phyloP scores from a whole-genome alignment of 352 stramenopile species.

The Pythium oligandrum region DNA sequence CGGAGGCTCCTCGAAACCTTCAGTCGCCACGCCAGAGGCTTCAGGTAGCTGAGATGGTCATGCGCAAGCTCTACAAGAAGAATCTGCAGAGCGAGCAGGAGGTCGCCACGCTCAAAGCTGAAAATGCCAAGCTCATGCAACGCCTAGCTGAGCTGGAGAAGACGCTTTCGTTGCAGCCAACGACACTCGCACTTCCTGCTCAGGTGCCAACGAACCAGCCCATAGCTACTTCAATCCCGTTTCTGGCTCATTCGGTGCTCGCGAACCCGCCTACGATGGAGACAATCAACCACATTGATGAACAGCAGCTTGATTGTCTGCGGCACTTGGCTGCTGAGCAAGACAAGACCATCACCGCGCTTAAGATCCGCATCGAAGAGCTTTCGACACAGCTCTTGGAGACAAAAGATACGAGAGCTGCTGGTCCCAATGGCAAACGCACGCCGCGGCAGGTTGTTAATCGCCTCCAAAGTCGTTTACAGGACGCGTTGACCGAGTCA shows the following conservation, averaged over 20 bases:
- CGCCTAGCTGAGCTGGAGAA: slow-evolving; percentile 1
- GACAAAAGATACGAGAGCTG: slow-evolving; percentile 1
- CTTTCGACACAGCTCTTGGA: slow-evolving; percentile 21
- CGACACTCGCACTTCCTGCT: not conserved
- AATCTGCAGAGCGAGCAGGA: slow-evolving; percentile 38
- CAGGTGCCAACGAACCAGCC: not conserved
- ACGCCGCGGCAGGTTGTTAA: slow-evolving; percentile 21
- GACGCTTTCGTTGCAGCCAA: not conserved
- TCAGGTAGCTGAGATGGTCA: slow-evolving; percentile 51
- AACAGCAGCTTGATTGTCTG: slow-evolving; percentile 42
- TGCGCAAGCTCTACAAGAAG: slow-evolving; percentile 55
- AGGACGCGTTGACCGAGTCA: slow-evolving; percentile 37
- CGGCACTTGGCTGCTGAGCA: slow-evolving; percentile 43
- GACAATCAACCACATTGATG: slow-evolving; percentile 28
- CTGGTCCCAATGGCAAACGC: not conserved
- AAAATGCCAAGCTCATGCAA: slow-evolving; percentile 19
- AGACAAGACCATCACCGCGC: slow-evolving; percentile 37
- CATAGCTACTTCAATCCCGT: too few relatives aligned
- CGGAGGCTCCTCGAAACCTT: slow-evolving; percentile 10
- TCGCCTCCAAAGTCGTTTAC: slow-evolving; percentile 28
- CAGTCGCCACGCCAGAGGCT: slow-evolving; percentile 40
- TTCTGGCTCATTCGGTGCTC: not conserved
- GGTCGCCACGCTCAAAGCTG: slow-evolving; percentile 16
- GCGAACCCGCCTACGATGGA: slow-evolving; percentile 20
- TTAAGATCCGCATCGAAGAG: slow-evolving; percentile 42